phyloP scores from a whole-genome alignment of 2,329 filamentous ascomycete genomes.

The Xylaria sp. region DNA sequence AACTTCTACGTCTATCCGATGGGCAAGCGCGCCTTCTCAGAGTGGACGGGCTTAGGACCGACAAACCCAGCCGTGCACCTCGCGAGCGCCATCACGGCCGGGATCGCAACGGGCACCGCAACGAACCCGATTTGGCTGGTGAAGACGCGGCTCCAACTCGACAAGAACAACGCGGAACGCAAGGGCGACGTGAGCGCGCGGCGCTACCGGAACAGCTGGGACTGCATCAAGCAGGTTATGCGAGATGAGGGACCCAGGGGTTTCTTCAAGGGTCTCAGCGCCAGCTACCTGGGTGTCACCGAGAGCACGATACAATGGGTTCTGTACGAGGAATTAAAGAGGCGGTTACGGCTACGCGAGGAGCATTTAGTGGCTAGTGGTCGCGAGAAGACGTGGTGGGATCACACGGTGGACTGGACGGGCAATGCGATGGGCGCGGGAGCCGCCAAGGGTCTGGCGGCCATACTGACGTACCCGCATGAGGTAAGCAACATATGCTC shows the following conservation, averaged over 20 bases:
- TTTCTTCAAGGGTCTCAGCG: constrained; percentile 88
- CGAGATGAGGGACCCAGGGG: constrained; percentile 80
- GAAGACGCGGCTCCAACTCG: constrained; percentile 90
- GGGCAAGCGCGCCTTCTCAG: constrained; percentile 80
- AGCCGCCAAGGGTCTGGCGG: constrained; percentile 82
- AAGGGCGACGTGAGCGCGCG: constrained; percentile 60
- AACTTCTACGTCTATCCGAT: constrained; percentile 96
- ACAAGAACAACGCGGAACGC: constrained; percentile 77
- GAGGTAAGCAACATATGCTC: constrained; percentile 61
- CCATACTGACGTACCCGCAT: constrained; percentile 87
- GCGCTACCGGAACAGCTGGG: constrained; percentile 84
- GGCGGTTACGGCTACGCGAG: constrained; percentile 69
- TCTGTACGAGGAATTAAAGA: constrained; percentile 91
- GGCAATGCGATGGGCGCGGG: constrained; percentile 82
- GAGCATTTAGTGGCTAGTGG: constrained; percentile 62
- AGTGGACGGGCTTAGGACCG: constrained; percentile 72
- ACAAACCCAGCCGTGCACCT: constrained; percentile 80
- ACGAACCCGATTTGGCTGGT: constrained; percentile 98
- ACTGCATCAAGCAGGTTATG: constrained; percentile 84
- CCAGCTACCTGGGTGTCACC: constrained; percentile 87
- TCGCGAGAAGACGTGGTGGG: constrained; percentile 70
- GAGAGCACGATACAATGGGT: constrained; percentile 94
- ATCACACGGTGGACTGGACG: constrained; percentile 76
- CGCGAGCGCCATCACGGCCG: constrained; percentile 75
- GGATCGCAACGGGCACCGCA: constrained; percentile 84